These are phyloP conservation scores for Gymnopilus junonius DNA, from an alignment of 768 basidiomycete genomes.

Conservation along the genomic window DNA sequence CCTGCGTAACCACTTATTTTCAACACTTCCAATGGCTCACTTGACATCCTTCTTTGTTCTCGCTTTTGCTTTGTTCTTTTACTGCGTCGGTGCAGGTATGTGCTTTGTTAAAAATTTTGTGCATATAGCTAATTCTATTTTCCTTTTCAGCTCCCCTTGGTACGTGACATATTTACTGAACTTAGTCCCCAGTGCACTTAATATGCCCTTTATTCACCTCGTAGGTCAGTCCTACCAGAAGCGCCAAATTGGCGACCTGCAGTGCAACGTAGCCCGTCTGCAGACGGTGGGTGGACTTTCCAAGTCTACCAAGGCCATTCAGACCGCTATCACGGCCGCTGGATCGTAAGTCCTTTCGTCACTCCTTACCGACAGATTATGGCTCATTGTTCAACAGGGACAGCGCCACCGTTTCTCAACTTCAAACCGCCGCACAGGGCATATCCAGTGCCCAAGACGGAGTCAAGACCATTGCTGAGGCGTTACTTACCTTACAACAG, in stretches of 20 bases:
- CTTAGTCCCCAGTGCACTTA: too few relatives aligned
- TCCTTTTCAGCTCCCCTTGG: conserved; percentile 7
- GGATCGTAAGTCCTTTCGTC: conserved; percentile 3
- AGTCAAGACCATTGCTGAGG: conserved; percentile 17
- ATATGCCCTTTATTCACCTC: neutral
- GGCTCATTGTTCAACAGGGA: conserved; percentile 6
- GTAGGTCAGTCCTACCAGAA: conserved; percentile 2
- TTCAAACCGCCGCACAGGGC: conserved; percentile 15
- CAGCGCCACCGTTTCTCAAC: conserved; percentile 10
- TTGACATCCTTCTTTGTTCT: conserved; percentile 12
- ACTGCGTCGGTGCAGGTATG: conserved; percentile 11
- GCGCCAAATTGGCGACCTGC: conserved; percentile 20
- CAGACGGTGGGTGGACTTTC: conserved; percentile 18
- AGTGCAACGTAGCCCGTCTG: conserved; percentile 21
- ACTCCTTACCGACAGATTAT: neutral
- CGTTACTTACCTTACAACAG: conserved; percentile 17
- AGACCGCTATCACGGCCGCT: conserved; percentile 13
- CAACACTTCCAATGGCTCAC: conserved; percentile 11
- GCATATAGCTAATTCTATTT: neutral
- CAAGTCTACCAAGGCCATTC: conserved; percentile 10
- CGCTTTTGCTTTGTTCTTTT: conserved; percentile 10
- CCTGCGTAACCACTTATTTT: neutral
- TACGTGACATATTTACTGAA: neutral
- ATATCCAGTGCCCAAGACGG: conserved; percentile 14
- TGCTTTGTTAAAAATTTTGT: neutral